Evolutionary conservation across 306 rosid species (phyloP), one percentile per base, ranked within the genome.

Genomic region (Pyrus pyrifolia): DNA sequence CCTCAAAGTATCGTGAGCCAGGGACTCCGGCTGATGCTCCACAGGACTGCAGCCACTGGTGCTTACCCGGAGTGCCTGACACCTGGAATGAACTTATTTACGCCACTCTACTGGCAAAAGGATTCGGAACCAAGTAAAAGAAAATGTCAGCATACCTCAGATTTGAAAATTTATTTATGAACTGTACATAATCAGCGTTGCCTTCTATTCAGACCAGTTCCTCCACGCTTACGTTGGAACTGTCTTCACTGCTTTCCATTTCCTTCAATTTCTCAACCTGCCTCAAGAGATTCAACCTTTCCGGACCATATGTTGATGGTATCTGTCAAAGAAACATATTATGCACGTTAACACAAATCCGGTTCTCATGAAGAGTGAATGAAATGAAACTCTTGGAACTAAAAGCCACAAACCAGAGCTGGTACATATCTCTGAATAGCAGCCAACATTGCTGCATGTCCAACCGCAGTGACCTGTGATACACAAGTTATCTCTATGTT

Each of bases 11-110:
- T 72, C 82, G 96, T 58, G 99, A 89, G 83, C 91, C 91, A 15
- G 93, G 91, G 35, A 91, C 93, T 53, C 94, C 97, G 13, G 76
- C 83, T 23, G 76, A 65, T 2, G 92, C 98, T 73, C 97, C 98
- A n/a, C 93, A 96, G 75, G 97, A 96, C 81, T 92, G 98, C 67
- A 96, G 97, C 89, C 99, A 96, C 75, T 92, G 98, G 99, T 96
- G 99, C 83, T 86, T 92, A 72, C 98, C 98, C 21, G 98, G 99
- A 79, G 87, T 96, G 76, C 99, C 99, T 25, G 99, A 92, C 89
- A 92, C 97, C 49, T 91, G 99, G 99, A 96, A 96, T 73, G 85
- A 89, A 77, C 86, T 91, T 81, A 85, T 92, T 78, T 92, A 96
- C 74, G 97, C 87, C 8, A 78, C 89, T 30, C 84, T 95, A 38